phyloP scores from a whole-genome alignment of 75 land plant species.

The Larix kaempferi region DNA sequence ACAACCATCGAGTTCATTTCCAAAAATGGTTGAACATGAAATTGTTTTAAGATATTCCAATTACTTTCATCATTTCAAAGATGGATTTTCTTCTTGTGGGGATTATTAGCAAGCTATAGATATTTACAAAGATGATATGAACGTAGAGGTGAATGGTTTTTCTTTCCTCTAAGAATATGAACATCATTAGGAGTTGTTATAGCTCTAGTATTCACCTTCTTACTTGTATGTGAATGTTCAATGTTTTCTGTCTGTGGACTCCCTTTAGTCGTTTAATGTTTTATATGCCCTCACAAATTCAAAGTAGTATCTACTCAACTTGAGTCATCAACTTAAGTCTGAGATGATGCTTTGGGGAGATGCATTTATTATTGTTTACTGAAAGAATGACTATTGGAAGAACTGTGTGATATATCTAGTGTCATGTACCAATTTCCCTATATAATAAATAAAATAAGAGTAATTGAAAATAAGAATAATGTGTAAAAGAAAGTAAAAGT shows the following conservation, averaged over 20 bases:
- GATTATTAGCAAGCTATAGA: too few relatives aligned
- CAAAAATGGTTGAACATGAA: background rate
- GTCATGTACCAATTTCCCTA: too few relatives aligned
- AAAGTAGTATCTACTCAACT: background rate
- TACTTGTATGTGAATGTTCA: background rate
- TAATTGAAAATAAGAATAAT: too few relatives aligned
- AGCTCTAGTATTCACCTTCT: background rate
- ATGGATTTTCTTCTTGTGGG: too few relatives aligned
- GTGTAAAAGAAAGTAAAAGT: too few relatives aligned
- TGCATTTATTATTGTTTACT: background rate
- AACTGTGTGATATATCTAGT: background rate
- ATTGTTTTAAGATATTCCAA: too few relatives aligned
- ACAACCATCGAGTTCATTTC: constrained; percentile 10
- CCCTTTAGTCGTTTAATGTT: background rate
- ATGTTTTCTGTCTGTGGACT: too few relatives aligned
- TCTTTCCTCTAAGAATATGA: background rate
- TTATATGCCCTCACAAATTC: background rate
- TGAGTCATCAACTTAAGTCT: background rate
- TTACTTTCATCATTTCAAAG: background rate
- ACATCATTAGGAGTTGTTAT: background rate
- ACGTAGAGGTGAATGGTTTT: background rate
- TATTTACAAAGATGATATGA: background rate
- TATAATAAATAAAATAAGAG: too few relatives aligned
- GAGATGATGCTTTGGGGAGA: background rate
- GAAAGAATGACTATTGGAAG: background rate